phyloP scores from a whole-genome alignment of 805 yeast genomes.

The Lipomyces anomalus region DNA sequence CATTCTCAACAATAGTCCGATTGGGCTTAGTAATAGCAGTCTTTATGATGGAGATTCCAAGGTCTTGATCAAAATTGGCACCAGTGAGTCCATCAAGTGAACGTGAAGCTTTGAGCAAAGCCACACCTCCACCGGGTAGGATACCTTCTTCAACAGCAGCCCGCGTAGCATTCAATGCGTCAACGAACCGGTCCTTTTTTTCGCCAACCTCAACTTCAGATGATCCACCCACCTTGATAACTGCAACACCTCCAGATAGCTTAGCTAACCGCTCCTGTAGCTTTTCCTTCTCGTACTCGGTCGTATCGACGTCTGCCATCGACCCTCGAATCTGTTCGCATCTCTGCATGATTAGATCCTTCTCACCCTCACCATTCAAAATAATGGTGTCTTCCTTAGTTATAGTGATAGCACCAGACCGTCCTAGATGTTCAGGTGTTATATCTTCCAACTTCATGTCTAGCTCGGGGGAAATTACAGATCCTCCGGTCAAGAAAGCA shows the following conservation, averaged over 20 bases:
- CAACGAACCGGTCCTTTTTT: constrained; percentile 98
- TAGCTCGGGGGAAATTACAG: constrained; percentile 79
- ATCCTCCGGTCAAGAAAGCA: constrained; percentile 92
- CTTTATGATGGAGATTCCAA: constrained; percentile 90
- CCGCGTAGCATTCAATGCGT: constrained; percentile 96
- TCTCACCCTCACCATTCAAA: constrained; percentile 85
- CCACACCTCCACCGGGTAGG: constrained; percentile 99
- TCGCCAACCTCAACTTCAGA: constrained; percentile 98
- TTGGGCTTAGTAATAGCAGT: constrained; percentile 94
- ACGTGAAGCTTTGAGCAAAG: constrained; percentile 84
- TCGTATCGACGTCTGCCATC: constrained; percentile 63
- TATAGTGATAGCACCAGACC: constrained; percentile 84
- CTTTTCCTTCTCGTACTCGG: constrained; percentile 92
- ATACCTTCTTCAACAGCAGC: constrained; percentile 99
- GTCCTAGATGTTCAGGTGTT: constrained; percentile 81
- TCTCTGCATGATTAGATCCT: constrained; percentile 74
- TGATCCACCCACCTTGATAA: constrained; percentile 93
- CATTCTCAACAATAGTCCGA: constrained; percentile 88
- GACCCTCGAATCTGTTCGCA: constrained; percentile 89
- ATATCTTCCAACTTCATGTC: constrained; percentile 95
- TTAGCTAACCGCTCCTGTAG: constrained; percentile 96
- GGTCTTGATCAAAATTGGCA: constrained; percentile 90
- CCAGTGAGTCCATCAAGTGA: constrained; percentile 55
- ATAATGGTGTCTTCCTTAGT: constrained; percentile 95
- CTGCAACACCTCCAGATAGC: constrained; percentile 97